Evolutionary conservation across 2,329 filamentous ascomycete species (phyloP), one percentile per base, ranked within the genome.

Genomic region (Botrytis fragariae): DNA sequence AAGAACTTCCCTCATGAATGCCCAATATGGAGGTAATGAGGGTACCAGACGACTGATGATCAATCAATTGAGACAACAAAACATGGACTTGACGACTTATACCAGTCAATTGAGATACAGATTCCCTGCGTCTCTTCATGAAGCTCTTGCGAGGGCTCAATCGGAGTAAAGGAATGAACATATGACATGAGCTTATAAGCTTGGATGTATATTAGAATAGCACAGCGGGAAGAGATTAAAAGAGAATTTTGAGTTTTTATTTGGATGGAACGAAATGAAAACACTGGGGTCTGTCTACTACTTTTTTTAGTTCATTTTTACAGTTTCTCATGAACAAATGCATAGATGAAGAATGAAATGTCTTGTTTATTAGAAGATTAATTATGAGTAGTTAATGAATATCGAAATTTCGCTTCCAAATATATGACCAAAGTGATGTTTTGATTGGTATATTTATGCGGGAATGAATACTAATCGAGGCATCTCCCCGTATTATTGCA

Each of bases 51-150:
- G 84, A 81, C 84, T 85, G 82, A 87, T 94, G 83, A 90, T 91
- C 69, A 90, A 92, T 73, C 87, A 92, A 79, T 85, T 97, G 79
- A 89, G 92, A 84, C 89, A 92, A 82, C 93, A 93, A 84, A 94
- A 93, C 57, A 90, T 94, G 82, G 95, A 98, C 83, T 83, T 98
- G 79, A 97, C 96, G 85, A 92, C 96, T 22, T 98, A 97, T 85
- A 95, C 94, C 25, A 95, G 94, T 73, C 90, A 97, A 87, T 90
- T 98, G 80, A 91, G 93, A 80, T 98, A 97, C 84, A 91, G 96
- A 80, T 88, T 98, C 84, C 93, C 94, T 69, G 92, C 93, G 54
- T 89, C 93, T 79, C 87, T 98, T 72, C 95, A 97, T 83, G 95
- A 98, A 85, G 93, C 92, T 76, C 85, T 98, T 80, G 95, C 94